A percentile compares a stretch with the other conserved stretches of the same genome.
Conservation (phyloP, 352 stramenopile genomes). For the Pythium pectinolyticum region DNA sequence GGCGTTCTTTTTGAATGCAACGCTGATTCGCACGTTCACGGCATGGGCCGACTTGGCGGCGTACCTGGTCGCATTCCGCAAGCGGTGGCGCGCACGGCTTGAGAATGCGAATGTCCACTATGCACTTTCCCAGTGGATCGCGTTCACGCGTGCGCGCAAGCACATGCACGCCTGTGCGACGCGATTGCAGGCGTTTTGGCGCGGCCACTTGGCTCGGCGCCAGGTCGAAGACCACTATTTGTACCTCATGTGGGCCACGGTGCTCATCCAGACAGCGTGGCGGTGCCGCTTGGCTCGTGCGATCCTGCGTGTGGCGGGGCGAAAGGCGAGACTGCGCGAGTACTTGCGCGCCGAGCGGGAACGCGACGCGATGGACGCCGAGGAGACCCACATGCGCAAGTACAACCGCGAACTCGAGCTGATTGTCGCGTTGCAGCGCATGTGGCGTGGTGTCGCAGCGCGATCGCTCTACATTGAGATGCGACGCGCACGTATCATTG, state of each 20-base stretch:
- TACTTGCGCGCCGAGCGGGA: constrained; percentile 71
- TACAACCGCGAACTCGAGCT: constrained; percentile 57
- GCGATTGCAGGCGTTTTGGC: constrained; percentile 65
- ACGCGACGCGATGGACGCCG: constrained; percentile 49
- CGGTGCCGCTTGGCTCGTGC: constrained; percentile 50
- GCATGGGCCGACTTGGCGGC: constrained; percentile 47
- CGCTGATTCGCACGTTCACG: constrained; percentile 55
- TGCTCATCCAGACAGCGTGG: constrained; percentile 77
- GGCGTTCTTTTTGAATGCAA: constrained; percentile 61
- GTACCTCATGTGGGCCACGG: constrained; percentile 53
- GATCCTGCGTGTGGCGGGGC: constrained; percentile 49
- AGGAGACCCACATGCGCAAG: constrained; percentile 42
- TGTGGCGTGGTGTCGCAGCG: constrained; percentile 69
- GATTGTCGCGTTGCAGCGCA: constrained; percentile 66
- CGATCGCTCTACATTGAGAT: constrained; percentile 64
- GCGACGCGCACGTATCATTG: constrained; percentile 49
- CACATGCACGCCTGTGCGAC: constrained; percentile 38
- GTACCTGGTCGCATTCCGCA: constrained; percentile 43
- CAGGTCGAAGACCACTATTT: constrained; percentile 63
- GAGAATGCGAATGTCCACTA: constrained; percentile 54
- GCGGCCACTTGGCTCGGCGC: constrained; percentile 43
- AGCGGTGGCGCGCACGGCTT: constrained; percentile 44
- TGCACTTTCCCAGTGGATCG: constrained; percentile 52
- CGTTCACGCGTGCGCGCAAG: constrained; percentile 33
- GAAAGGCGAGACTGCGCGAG: constrained; percentile 61